Evolutionary conservation across 345 rosid species (phyloP).

Genomic region (Eucalyptus urophylla): DNA sequence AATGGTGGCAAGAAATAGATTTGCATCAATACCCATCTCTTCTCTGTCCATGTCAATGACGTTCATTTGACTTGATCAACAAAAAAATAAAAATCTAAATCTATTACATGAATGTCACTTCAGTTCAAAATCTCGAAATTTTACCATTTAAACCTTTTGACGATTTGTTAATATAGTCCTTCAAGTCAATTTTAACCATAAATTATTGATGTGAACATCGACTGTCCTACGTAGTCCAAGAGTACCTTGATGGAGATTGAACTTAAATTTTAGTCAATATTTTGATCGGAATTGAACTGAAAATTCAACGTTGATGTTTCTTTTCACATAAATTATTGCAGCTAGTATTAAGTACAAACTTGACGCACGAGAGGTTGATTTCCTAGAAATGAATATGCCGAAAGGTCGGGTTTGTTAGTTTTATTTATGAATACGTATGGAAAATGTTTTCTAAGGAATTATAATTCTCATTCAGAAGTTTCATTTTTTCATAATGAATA

Average conservation of each 20-base stretch:
- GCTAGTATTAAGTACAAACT: too few species aligned
- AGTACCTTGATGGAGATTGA: rapidly evolving
- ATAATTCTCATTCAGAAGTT: neutral
- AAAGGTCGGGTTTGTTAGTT: neutral
- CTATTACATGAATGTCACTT: too few species aligned
- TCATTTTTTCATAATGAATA: neutral
- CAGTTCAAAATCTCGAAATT: too few species aligned
- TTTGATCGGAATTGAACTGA: rapidly evolving
- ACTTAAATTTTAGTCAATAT: rapidly evolving
- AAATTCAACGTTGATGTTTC: too few species aligned
- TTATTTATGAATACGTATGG: neutral
- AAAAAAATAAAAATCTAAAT: too few species aligned
- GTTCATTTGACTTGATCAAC: too few species aligned
- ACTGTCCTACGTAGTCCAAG: rapidly evolving
- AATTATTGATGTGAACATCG: rapidly evolving
- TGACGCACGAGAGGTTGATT: rapidly evolving
- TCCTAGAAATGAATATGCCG: too few species aligned
- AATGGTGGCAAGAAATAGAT: too few species aligned
- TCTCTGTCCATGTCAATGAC: too few species aligned
- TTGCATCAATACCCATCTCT: too few species aligned
- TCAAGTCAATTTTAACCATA: rapidly evolving
- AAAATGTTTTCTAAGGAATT: neutral
- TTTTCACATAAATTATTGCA: rapidly evolving
- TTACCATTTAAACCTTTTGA: rapidly evolving
- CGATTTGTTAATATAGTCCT: rapidly evolving